These are phyloP conservation scores for Darksidea phi DNA, from an alignment of 495 filamentous ascomycete genomes.

Conservation along the genomic window DNA sequence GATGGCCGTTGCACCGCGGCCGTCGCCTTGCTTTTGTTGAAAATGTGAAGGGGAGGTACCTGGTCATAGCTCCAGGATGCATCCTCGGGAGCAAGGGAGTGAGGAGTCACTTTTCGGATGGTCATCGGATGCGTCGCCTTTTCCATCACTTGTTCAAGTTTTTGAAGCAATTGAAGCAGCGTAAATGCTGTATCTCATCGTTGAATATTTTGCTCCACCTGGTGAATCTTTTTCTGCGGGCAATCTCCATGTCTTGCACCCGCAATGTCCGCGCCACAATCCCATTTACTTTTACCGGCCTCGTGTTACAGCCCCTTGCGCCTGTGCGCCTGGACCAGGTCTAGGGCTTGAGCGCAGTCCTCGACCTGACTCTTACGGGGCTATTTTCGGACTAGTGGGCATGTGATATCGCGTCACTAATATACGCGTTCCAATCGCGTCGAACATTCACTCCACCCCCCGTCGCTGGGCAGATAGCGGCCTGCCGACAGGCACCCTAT, in stretches of 20 bases:
- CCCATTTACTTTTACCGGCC: slow-evolving; percentile 12
- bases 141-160: slow-evolving; percentile 4
- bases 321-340: background rate
- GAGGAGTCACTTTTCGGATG: slow-evolving; percentile 1
- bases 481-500: slow-evolving; percentile 19
- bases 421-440: slow-evolving; percentile 30
- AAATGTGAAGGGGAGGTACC: slow-evolving; percentile 4
- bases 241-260: background rate
- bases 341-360: slow-evolving; percentile 8
- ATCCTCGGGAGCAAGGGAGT: slow-evolving; percentile 14
- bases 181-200: slow-evolving; percentile 4
- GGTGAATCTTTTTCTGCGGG: background rate
- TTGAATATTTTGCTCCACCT: background rate
- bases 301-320: slow-evolving; percentile 31
- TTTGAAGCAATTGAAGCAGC: slow-evolving; percentile 4
- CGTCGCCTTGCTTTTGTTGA: slow-evolving; percentile 21
- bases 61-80: slow-evolving; percentile 14
- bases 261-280: slow-evolving; percentile 16
- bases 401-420: slow-evolving; percentile 26
- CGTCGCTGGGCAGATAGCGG: slow-evolving; percentile 27
- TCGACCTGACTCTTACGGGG: slow-evolving; percentile 18
- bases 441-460: slow-evolving; percentile 4
- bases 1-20: slow-evolving; percentile 21
- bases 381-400: slow-evolving; percentile 10
- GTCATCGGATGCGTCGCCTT: background rate